These are phyloP conservation scores for Inonotus obliquus DNA, from an alignment of 1,284 basidiomycete genomes.

Conservation along the genomic window DNA sequence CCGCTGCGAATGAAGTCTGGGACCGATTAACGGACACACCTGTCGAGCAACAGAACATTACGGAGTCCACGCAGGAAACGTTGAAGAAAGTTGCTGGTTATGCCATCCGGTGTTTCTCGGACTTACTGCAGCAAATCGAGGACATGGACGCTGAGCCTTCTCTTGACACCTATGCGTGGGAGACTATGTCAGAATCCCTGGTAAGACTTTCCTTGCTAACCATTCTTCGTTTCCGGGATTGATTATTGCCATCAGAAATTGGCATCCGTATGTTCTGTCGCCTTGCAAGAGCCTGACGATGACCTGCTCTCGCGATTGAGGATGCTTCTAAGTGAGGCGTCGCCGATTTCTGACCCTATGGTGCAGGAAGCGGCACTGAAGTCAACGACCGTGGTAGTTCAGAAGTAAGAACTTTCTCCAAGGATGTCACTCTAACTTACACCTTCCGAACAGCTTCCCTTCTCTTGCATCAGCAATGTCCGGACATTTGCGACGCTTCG, in stretches of 20 bases:
- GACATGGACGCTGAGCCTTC: conserved; percentile 76
- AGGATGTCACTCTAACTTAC: not conserved
- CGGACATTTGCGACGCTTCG: conserved; percentile 79
- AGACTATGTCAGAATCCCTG: conserved; percentile 81
- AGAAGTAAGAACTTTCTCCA: conserved; percentile 50
- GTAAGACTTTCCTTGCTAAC: conserved; percentile 35
- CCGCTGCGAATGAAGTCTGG: conserved; percentile 81
- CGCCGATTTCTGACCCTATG: conserved; percentile 75
- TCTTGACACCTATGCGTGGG: conserved; percentile 81
- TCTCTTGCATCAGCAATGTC: conserved; percentile 76
- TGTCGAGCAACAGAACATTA: conserved; percentile 33
- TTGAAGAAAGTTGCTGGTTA: conserved; percentile 50
- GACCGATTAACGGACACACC: conserved; percentile 53
- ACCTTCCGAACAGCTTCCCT: conserved; percentile 55
- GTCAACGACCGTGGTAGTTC: conserved; percentile 74
- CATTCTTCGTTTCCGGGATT: not conserved
- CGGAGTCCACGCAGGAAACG: conserved; percentile 37
- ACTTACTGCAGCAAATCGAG: conserved; percentile 69
- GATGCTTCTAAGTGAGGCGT: conserved; percentile 75
- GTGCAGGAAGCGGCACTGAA: conserved; percentile 86
- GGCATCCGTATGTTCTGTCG: conserved; percentile 79
- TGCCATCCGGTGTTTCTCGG: conserved; percentile 69
- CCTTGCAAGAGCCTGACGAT: conserved; percentile 64
- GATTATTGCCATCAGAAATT: conserved; percentile 63
- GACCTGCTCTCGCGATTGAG: conserved; percentile 70